A percentile compares a stretch with the other conserved stretches of the same genome.
Conservation (phyloP, 208 protist species). For the Leishmania amazonensis region DNA sequence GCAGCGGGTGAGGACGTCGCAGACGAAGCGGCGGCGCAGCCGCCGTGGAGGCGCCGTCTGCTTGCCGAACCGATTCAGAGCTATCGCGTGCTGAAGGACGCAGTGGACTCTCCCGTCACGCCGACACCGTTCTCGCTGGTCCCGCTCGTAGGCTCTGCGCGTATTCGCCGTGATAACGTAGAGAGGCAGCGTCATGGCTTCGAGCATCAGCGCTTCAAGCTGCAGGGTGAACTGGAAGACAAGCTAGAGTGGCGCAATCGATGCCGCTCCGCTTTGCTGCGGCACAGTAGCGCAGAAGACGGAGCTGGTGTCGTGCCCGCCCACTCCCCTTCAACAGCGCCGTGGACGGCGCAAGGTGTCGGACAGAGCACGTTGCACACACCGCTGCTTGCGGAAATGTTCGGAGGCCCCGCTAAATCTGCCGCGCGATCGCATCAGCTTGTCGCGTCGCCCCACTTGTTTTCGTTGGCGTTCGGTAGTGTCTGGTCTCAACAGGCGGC, state of each 20-base stretch:
- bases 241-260: conserved; percentile 45
- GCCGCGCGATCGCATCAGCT: neutral
- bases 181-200: conserved; percentile 49
- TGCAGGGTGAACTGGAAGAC: conserved; percentile 60
- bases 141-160: conserved; percentile 4
- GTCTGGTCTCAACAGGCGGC: conserved; percentile 58
- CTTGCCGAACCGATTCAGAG: conserved; percentile 47
- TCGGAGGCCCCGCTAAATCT: neutral
- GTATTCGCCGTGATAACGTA: conserved; percentile 21
- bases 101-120: neutral
- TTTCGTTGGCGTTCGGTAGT: conserved; percentile 20
- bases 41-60: conserved; percentile 7
- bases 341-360: neutral
- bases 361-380: neutral
- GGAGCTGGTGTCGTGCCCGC: neutral
- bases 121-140: neutral
- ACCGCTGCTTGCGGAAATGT: conserved; percentile 12
- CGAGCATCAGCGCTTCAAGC: conserved; percentile 51
- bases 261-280: conserved; percentile 56
- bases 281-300: neutral
- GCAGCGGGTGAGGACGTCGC: too few species aligned
- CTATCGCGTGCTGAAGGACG: conserved; percentile 48
- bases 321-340: neutral
- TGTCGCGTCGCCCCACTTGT: neutral
- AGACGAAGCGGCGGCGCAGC: neutral